Evolutionary conservation across 2,329 filamentous ascomycete genomes (phyloP), one percentile per base, ranked within the genome.

Genomic region (Podosphaera xanthii): DNA sequence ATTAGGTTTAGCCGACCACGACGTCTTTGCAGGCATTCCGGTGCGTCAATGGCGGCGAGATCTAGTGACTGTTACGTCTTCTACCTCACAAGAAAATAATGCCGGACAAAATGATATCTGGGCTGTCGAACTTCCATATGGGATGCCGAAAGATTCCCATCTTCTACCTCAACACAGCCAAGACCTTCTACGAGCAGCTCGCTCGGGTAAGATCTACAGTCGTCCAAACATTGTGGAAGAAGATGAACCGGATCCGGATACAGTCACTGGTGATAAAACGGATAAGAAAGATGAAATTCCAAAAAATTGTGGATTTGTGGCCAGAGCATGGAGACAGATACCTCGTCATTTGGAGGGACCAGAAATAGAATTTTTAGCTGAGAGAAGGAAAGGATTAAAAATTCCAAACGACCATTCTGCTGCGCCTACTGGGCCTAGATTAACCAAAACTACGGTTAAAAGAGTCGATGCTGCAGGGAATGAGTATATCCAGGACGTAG

Each of bases 31-130:
- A 61, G 69, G 69, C 61, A 77, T 96, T 9, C 91, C 91, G 14
- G 85, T 96, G 60, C 84, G 89, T 67, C 88, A 94, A 78, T 97
- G 89, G 85, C 82, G 86, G 59, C 82, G 86, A 63, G 81, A 85
- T 60, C 75, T 75, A 71, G 77, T 87, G 60, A 83, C 74, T 49
- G 74, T 91, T 67, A 81, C 81, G 64, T 83, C 87, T 58, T 80
- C 80, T 10, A 74, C 77, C 8, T 76, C 80, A 44, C 75, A 80
- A 62, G 84, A 90, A 65, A 80, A 77, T 35, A 75, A 73, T 38
- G 75, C 73, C 38, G 68, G 81, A 62, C 77, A 77, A 64, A 80
- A 82, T 66, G 80, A 85, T 68, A 75, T 80, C 58, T 91, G 85
- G 79, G 83, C 82, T n/a, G 68, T 76, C 55, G 90, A 95, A 68